These are phyloP conservation scores for Tuber indicum DNA, from an alignment of 495 filamentous ascomycete genomes.

Conservation along the genomic window DNA sequence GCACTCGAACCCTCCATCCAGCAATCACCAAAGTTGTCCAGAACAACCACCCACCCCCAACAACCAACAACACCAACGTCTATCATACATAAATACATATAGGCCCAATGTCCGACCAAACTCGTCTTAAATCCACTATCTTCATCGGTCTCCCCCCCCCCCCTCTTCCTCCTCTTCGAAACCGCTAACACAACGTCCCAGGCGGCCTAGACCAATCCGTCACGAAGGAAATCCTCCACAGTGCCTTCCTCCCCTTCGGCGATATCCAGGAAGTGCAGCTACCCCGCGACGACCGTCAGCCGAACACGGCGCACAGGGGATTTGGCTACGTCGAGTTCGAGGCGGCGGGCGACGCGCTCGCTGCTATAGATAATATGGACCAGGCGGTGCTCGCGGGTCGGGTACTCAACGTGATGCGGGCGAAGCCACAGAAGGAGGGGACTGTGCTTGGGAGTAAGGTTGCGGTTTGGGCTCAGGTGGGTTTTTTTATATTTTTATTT, in stretches of 20 bases:
- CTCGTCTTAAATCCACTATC: slow-evolving; percentile 81
- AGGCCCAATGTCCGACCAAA: slow-evolving; percentile 63
- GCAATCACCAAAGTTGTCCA: too few species aligned
- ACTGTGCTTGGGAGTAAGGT: slow-evolving; percentile 86
- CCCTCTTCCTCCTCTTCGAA: neutral
- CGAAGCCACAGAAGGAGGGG: slow-evolving; percentile 88
- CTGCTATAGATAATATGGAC: slow-evolving; percentile 99
- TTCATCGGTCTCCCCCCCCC: slow-evolving; percentile 57
- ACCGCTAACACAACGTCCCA: slow-evolving; percentile 15
- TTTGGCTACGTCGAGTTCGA: slow-evolving; percentile 98
- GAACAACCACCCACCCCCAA: neutral
- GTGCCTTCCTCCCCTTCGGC: slow-evolving; percentile 93
- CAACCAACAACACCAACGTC: slow-evolving; percentile 5
- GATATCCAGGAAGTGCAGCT: slow-evolving; percentile 84
- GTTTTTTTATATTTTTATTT: slow-evolving; percentile 31
- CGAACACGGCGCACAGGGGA: slow-evolving; percentile 67
- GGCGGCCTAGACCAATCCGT: slow-evolving; percentile 71
- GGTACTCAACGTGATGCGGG: slow-evolving; percentile 82
- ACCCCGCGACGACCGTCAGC: slow-evolving; percentile 67
- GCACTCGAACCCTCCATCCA: too few species aligned
- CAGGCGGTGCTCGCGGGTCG: slow-evolving; percentile 91
- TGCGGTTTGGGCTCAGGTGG: slow-evolving; percentile 97
- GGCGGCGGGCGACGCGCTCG: slow-evolving; percentile 72
- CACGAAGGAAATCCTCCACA: slow-evolving; percentile 64
- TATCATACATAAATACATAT: neutral